A percentile compares a stretch with the other conserved stretches of the same genome.
phyloP scores from a whole-genome alignment of 2,329 filamentous ascomycete species.

The Purpureocillium takamizusanense region DNA sequence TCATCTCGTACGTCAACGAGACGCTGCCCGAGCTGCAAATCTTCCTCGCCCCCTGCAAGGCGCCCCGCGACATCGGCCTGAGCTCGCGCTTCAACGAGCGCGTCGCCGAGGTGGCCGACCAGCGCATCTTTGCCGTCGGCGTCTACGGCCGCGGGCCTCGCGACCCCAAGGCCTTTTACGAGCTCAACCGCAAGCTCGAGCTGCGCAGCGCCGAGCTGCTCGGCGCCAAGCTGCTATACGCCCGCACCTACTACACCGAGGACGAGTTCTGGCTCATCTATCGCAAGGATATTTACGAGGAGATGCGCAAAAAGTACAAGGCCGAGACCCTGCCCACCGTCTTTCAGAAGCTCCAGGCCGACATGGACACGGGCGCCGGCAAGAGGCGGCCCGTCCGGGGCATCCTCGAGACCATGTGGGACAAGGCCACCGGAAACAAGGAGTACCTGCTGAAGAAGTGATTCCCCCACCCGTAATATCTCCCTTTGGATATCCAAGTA shows the following conservation, averaged over 20 bases:
- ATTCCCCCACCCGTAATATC: not conserved
- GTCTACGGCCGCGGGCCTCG: constrained; percentile 32
- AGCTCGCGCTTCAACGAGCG: constrained; percentile 23
- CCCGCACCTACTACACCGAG: constrained; percentile 43
- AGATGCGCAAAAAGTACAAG: constrained; percentile 37
- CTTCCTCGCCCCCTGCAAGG: constrained; percentile 19
- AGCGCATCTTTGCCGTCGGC: constrained; percentile 33
- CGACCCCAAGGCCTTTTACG: constrained; percentile 28
- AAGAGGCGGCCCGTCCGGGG: constrained; percentile 15
- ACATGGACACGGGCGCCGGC: constrained; percentile 14
- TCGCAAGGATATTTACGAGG: constrained; percentile 37
- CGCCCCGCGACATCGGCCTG: constrained; percentile 17
- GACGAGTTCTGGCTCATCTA: constrained; percentile 46
- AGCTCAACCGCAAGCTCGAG: constrained; percentile 39
- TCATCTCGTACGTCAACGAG: constrained; percentile 18
- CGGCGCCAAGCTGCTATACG: constrained; percentile 48
- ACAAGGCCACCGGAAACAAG: constrained; percentile 18
- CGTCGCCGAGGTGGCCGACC: constrained; percentile 17
- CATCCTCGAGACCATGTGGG: constrained; percentile 19
- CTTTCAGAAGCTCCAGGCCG: constrained; percentile 42
- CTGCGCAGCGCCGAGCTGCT: constrained; percentile 35
- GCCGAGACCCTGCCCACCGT: constrained; percentile 38
- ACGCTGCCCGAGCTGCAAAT: constrained; percentile 19
- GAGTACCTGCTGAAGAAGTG: constrained; percentile 17
- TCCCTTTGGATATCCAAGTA: not conserved